phyloP scores from a whole-genome alignment of 495 filamentous ascomycete species.

The Paragyromitra xinjiangensis region DNA sequence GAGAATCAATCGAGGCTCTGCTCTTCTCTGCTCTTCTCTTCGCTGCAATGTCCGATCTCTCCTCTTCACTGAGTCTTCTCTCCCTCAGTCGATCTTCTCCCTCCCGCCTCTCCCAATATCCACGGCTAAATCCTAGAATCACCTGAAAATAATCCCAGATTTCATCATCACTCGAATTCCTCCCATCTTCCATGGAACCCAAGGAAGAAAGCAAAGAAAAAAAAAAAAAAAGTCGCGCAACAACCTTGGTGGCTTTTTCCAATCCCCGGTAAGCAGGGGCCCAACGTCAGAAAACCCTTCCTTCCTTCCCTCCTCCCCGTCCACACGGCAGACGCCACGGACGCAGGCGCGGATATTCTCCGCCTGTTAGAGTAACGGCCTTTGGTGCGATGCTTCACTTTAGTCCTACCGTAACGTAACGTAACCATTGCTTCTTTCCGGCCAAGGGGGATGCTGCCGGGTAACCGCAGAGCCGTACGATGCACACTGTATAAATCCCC shows the following conservation, averaged over 20 bases:
- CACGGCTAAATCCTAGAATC: constrained; percentile 23
- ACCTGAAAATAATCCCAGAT: constrained; percentile 18
- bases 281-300: not conserved
- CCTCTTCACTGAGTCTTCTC: not conserved
- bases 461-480: not conserved
- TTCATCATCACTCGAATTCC: not conserved
- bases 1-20: constrained; percentile 10
- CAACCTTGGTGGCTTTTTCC: constrained; percentile 12
- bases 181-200: no score
- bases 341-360: constrained; percentile 11
- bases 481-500: not conserved
- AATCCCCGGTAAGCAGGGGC: constrained; percentile 2
- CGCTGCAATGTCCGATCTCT: not conserved
- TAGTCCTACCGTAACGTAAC: not conserved
- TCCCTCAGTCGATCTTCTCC: not conserved
- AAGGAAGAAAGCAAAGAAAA: not conserved
- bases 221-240: constrained; percentile 33
- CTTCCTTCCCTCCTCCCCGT: not conserved
- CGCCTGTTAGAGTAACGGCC: not conserved
- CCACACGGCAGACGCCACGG: not conserved
- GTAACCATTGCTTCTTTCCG: not conserved
- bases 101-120: constrained; percentile 9
- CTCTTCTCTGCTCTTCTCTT: not conserved
- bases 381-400: not conserved
- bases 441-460: not conserved